Percentiles rank a stretch among this genome's conserved stretches.
Evolutionary conservation across 306 rosid species (phyloP).

Genomic region (Trichosanthes truncata): DNA sequence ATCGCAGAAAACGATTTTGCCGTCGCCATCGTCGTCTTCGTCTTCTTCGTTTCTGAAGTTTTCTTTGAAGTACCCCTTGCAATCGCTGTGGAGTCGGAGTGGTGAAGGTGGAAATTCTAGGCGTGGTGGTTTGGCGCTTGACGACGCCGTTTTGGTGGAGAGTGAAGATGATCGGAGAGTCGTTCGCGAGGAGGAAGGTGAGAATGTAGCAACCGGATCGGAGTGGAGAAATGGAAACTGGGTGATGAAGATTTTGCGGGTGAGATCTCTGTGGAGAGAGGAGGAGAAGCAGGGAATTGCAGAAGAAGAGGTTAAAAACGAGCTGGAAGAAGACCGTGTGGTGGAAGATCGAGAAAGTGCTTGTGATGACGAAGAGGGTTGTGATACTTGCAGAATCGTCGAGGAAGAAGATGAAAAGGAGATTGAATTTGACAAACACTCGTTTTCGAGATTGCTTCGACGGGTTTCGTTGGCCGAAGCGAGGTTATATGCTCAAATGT

Average conservation of each 20-base stretch:
- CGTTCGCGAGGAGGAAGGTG: conserved; percentile 15
- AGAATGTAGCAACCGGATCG: not conserved
- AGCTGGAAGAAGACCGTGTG: conserved; percentile 8
- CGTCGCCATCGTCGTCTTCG: conserved; percentile 7
- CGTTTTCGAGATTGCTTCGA: conserved; percentile 65
- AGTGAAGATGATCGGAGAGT: conserved; percentile 17
- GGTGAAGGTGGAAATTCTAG: conserved; percentile 15
- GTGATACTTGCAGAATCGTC: conserved; percentile 44
- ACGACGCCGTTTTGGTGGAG: conserved; percentile 54
- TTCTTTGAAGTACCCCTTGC: conserved; percentile 48
- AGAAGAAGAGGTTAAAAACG: conserved; percentile 7
- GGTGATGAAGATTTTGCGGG: conserved; percentile 70
- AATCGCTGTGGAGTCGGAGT: conserved; percentile 71
- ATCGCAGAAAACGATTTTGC: conserved; percentile 16
- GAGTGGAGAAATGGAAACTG: conserved; percentile 44
- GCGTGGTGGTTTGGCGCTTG: conserved; percentile 44
- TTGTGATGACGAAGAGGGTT: conserved; percentile 20
- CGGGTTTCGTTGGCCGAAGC: conserved; percentile 74
- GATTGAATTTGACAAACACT: conserved; percentile 43
- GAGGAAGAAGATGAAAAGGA: conserved; percentile 24
- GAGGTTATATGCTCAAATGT: conserved; percentile 74
- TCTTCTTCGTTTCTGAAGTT: conserved; percentile 35
- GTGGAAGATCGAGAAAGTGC: conserved; percentile 3
- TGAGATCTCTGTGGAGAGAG: conserved; percentile 55
- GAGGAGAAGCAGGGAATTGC: conserved; percentile 16